Conservation (phyloP, 163 green algal genomes). For the Scenedesmus sp. region DNA sequence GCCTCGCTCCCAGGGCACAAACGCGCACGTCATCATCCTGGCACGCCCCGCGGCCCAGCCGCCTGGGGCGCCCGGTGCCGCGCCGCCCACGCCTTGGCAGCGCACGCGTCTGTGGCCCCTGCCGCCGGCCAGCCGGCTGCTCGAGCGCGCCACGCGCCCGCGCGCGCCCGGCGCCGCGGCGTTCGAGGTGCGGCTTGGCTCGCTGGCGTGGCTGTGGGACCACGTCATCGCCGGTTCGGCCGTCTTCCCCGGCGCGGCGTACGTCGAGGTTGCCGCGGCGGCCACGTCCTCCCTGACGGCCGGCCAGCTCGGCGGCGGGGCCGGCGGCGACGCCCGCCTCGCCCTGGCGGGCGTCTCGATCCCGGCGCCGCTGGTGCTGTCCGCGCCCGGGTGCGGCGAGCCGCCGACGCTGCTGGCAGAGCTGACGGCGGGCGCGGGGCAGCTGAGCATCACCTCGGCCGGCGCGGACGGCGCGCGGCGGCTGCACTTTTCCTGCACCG, state of each 20-base stretch:
- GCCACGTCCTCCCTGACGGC: conserved; percentile 13
- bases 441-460: background rate
- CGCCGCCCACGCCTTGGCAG: conserved; percentile 4
- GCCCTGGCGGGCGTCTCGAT: conserved; percentile 47
- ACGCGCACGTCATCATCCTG: conserved; percentile 75
- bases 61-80: background rate
- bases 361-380: conserved; percentile 66
- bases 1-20: conserved; percentile 59
- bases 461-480: background rate
- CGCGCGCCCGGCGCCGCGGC: background rate
- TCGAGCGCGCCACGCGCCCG: conserved; percentile 58
- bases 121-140: conserved; percentile 51
- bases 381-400: background rate
- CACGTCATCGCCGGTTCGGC: conserved; percentile 48
- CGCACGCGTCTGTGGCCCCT: background rate
- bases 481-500: too few species aligned
- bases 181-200: conserved; percentile 41
- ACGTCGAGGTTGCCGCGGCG: conserved; percentile 65
- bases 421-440: background rate
- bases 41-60: conserved; percentile 3
- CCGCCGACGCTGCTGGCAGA: conserved; percentile 5
- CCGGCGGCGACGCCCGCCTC: background rate
- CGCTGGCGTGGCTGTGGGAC: conserved; percentile 68
- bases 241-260: conserved; percentile 77
- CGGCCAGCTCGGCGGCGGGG: too few species aligned